Percentiles rank a stretch among this genome's conserved stretches.
Conservation (phyloP, 495 filamentous ascomycete species). For the Aspergillus mulundensis region DNA sequence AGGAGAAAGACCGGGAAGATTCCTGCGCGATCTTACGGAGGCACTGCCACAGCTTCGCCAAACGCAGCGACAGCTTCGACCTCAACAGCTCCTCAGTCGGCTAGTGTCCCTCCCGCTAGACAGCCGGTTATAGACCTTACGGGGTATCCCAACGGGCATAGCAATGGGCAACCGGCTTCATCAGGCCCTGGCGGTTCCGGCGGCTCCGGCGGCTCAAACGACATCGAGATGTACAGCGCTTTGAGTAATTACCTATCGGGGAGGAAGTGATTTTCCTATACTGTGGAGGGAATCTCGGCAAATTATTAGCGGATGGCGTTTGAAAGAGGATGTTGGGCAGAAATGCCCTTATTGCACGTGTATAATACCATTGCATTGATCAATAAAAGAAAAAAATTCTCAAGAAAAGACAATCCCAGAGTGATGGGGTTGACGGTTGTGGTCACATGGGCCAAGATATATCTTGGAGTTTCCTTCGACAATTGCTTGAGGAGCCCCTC, state of each 20-base stretch:
- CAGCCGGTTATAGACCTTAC: conserved; percentile 1
- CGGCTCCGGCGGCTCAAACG: neutral
- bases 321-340: neutral
- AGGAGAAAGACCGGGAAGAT: conserved; percentile 19
- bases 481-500: neutral
- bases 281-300: neutral
- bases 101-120: neutral
- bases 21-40: neutral
- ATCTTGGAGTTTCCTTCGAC: neutral
- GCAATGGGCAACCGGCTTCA: neutral
- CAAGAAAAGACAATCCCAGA: no score
- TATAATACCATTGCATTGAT: neutral
- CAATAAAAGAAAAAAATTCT: neutral
- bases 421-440: no score
- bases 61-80: neutral
- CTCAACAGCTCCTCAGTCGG: neutral
- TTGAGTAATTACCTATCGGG: neutral
- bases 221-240: neutral
- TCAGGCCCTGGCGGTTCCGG: neutral
- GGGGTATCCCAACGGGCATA: neutral
- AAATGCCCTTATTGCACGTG: neutral
- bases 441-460: neutral
- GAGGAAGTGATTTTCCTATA: neutral
- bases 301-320: neutral
- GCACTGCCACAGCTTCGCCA: neutral